These are phyloP conservation scores for Neodidymelliopsis sp. DNA, from an alignment of 2,329 filamentous ascomycete species.

Conservation along the genomic window DNA sequence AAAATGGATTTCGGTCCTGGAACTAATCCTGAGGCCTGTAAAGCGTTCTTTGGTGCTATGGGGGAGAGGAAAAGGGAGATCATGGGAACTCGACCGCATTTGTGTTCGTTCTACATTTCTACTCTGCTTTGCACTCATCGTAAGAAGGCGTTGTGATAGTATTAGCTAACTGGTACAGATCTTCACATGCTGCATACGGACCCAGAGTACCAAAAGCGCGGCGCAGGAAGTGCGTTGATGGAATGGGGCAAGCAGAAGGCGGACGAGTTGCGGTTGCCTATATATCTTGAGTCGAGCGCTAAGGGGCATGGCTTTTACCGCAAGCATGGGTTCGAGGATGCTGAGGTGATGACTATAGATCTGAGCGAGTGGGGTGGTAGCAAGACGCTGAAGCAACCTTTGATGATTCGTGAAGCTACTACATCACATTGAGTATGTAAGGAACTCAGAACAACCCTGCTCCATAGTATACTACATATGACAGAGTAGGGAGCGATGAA, in stretches of 20 bases:
- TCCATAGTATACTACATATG: too few relatives aligned
- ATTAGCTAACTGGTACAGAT: too few relatives aligned
- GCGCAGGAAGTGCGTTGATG: conserved; percentile 34
- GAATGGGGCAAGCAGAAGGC: conserved; percentile 32
- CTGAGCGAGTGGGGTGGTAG: conserved; percentile 26
- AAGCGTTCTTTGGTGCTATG: conserved; percentile 32
- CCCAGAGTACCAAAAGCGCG: conserved; percentile 32
- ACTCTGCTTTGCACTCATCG: too few relatives aligned
- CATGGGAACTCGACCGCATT: conserved; percentile 30
- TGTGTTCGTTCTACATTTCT: conserved; percentile 38
- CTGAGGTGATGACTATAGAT: conserved; percentile 27
- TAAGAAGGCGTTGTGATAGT: too few relatives aligned
- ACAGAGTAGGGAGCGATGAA: too few relatives aligned
- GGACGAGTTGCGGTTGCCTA: conserved; percentile 32
- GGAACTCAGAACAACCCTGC: too few relatives aligned
- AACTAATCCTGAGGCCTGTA: conserved; percentile 33
- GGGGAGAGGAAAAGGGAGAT: conserved; percentile 26
- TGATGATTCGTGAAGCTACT: conserved; percentile 30
- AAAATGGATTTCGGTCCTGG: conserved; percentile 26
- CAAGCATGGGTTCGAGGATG: conserved; percentile 36
- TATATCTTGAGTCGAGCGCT: conserved; percentile 36
- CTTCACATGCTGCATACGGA: conserved; percentile 40
- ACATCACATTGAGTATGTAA: background rate
- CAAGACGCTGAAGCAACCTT: conserved; percentile 22
- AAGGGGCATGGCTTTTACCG: conserved; percentile 31